phyloP scores from a whole-genome alignment of 2,329 filamentous ascomycete genomes.

The Pestalotiopsis sp. region DNA sequence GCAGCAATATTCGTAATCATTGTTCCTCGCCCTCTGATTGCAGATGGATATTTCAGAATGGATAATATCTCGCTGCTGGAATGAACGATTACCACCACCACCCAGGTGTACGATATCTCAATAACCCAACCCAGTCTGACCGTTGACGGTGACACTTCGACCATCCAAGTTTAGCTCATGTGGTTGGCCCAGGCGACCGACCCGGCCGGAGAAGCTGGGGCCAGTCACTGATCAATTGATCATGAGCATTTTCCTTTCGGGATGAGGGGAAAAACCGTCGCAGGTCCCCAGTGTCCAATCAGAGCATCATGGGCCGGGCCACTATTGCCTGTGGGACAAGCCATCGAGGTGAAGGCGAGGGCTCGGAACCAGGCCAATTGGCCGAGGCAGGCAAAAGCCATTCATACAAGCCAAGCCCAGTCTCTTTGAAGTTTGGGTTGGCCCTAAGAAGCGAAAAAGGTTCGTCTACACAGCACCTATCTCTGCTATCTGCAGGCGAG shows the following conservation, averaged over 20 bases:
- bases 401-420: background rate
- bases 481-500: background rate
- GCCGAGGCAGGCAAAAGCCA: background rate
- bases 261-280: conserved; percentile 4
- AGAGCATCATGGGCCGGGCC: background rate
- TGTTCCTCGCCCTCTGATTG: background rate
- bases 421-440: background rate
- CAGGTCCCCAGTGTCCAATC: background rate
- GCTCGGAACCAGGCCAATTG: background rate
- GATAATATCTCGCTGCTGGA: background rate
- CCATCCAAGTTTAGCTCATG: background rate
- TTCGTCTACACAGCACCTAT: background rate
- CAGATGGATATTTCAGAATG: background rate
- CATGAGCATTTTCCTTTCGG: background rate
- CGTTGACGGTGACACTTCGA: background rate
- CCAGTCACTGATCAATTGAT: background rate
- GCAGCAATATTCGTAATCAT: background rate
- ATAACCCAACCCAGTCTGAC: too few relatives aligned
- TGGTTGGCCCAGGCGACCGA: background rate
- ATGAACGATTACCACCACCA: too few relatives aligned
- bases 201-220: background rate
- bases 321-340: conserved; percentile 7
- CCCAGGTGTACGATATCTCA: too few relatives aligned
- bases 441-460: background rate
- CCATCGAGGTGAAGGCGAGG: background rate